Percentiles rank a stretch among this genome's conserved stretches.
Conservation (phyloP, 2,329 filamentous ascomycete genomes). For the Diaporthe sp. region DNA sequence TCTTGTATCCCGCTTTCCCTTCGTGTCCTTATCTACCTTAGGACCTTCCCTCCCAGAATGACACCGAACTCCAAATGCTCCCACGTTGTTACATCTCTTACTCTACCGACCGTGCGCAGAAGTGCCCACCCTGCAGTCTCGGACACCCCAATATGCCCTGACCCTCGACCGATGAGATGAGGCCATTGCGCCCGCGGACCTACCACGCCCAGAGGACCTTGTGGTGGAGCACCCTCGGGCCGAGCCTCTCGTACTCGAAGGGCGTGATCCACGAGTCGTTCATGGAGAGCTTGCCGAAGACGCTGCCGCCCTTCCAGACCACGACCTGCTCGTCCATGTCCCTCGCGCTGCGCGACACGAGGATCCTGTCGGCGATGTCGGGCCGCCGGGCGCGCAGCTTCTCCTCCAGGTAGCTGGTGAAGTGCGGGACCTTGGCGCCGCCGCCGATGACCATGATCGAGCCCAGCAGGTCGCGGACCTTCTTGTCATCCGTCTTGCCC, state of each 20-base stretch:
- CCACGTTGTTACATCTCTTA: background rate
- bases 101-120: background rate
- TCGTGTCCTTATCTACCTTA: constrained; percentile 2
- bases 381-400: constrained; percentile 77
- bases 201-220: constrained; percentile 79
- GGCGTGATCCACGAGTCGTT: constrained; percentile 97
- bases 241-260: constrained; percentile 89
- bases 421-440: constrained; percentile 83
- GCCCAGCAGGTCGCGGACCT: constrained; percentile 89
- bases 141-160: background rate
- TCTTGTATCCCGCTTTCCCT: background rate
- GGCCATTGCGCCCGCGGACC: background rate
- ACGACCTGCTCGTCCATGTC: constrained; percentile 99
- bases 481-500: constrained; percentile 90
- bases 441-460: constrained; percentile 94
- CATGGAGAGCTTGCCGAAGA: constrained; percentile 91
- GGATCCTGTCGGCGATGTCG: constrained; percentile 71
- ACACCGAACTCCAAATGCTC: constrained; percentile 31
- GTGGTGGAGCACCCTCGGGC: constrained; percentile 85
- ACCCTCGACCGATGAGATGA: background rate
- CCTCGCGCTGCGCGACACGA: constrained; percentile 80
- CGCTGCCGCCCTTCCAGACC: constrained; percentile 96
- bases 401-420: constrained; percentile 87
- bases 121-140: background rate
- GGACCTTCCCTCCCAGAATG: constrained; percentile 6